phyloP scores from a whole-genome alignment of 306 rosid species.

The Pterocarpus macrocarpus region DNA sequence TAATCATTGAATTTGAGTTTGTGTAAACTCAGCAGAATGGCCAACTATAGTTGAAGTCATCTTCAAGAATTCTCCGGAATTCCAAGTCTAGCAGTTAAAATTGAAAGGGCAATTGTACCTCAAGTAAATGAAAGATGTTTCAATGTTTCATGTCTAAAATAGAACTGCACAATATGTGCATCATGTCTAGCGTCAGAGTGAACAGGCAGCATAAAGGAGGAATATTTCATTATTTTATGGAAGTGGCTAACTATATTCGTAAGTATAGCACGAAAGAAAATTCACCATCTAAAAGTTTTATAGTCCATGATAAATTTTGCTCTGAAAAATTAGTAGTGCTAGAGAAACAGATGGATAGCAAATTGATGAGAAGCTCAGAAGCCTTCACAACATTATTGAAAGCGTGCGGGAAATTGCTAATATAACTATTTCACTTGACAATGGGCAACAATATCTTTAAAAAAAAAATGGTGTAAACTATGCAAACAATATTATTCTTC shows the following conservation, averaged over 20 bases:
- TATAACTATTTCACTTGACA: background rate
- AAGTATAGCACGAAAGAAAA: no score
- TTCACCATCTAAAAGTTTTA: no score
- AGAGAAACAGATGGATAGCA: background rate
- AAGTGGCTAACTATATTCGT: background rate
- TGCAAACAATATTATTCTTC: background rate
- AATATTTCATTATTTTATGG: constrained; percentile 18
- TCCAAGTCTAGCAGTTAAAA: constrained; percentile 17
- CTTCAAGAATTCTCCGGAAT: background rate
- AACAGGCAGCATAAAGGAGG: background rate
- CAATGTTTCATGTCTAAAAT: background rate
- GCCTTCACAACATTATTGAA: background rate
- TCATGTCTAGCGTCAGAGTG: constrained; percentile 3
- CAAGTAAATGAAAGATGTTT: background rate
- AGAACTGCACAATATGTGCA: background rate
- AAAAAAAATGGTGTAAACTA: no score
- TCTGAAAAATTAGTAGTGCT: no score
- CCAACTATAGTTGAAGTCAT: constrained; percentile 25
- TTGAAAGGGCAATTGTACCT: background rate
- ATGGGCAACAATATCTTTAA: background rate
- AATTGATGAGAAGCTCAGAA: background rate
- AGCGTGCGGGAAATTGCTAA: background rate
- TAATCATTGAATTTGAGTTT: constrained; percentile 31
- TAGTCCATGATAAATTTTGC: background rate
- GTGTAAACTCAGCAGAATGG: constrained; percentile 5